phyloP scores from a whole-genome alignment of 1,284 basidiomycete genomes.

The Stygiomarasmius scandens region DNA sequence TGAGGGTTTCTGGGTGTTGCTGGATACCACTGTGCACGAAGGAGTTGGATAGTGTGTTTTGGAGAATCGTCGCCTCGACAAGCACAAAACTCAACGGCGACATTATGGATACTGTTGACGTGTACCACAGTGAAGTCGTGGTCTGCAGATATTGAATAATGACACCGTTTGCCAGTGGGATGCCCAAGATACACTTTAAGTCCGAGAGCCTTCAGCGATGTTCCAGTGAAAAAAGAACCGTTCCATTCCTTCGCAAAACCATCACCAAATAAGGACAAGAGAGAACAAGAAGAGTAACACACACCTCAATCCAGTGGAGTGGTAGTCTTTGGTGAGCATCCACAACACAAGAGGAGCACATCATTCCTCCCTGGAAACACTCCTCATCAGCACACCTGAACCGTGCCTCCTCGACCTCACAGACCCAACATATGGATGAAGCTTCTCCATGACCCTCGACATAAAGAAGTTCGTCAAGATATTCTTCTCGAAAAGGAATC shows the following conservation, averaged over 20 bases:
- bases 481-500: neutral
- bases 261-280: too few relatives aligned
- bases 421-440: neutral
- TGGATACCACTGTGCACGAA: constrained; percentile 3
- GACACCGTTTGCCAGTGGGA: constrained; percentile 1
- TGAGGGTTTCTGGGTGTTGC: constrained; percentile 8
- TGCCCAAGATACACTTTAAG: constrained; percentile 12
- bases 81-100: constrained; percentile 11
- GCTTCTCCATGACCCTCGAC: neutral
- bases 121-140: constrained; percentile 9
- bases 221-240: neutral
- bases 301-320: neutral
- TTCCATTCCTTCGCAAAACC: constrained; percentile 8
- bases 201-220: neutral
- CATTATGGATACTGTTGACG: constrained; percentile 9
- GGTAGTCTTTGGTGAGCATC: neutral
- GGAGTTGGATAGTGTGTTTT: neutral
- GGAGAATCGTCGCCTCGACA: neutral
- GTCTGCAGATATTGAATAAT: neutral
- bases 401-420: neutral
- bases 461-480: neutral
- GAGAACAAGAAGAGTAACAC: neutral
- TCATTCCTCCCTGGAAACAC: neutral
- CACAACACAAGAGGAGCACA: neutral
- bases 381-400: neutral